These are phyloP conservation scores for Ustilago xerochloae DNA, from an alignment of 1,284 basidiomycete species.

Conservation along the genomic window DNA sequence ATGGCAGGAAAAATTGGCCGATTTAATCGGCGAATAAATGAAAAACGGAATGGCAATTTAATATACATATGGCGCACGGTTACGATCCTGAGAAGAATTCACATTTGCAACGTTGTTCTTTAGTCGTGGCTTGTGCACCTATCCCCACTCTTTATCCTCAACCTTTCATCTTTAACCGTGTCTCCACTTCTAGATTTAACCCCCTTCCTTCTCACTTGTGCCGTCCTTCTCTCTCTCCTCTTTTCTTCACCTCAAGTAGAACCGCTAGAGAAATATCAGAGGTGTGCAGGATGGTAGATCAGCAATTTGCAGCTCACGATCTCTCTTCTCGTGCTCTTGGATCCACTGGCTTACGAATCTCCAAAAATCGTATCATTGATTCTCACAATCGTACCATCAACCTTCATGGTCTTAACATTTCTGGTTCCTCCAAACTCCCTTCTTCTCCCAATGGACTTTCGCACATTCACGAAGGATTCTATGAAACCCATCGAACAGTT, in stretches of 20 bases:
- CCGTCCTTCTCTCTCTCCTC: neutral
- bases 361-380: conserved; percentile 63
- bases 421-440: conserved; percentile 68
- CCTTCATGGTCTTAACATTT: conserved; percentile 68
- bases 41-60: neutral
- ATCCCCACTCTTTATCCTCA: neutral
- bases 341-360: conserved; percentile 22
- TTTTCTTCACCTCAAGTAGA: neutral
- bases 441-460: conserved; percentile 46
- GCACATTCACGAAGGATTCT: conserved; percentile 46
- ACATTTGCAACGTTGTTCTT: no score
- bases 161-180: neutral
- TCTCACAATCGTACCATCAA: conserved; percentile 62
- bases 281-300: conserved; percentile 5
- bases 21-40: conserved; percentile 9
- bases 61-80: no score
- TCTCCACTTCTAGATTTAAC: neutral
- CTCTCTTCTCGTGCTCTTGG: conserved; percentile 51
- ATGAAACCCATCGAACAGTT: conserved; percentile 64
- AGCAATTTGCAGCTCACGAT: conserved; percentile 48
- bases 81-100: neutral
- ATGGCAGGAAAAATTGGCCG: neutral
- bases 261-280: neutral
- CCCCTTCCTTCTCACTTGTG: neutral
- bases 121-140: conserved; percentile 19